These are phyloP conservation scores for Annulohypoxylon truncatum DNA, from an alignment of 2,329 filamentous ascomycete species.

Conservation along the genomic window DNA sequence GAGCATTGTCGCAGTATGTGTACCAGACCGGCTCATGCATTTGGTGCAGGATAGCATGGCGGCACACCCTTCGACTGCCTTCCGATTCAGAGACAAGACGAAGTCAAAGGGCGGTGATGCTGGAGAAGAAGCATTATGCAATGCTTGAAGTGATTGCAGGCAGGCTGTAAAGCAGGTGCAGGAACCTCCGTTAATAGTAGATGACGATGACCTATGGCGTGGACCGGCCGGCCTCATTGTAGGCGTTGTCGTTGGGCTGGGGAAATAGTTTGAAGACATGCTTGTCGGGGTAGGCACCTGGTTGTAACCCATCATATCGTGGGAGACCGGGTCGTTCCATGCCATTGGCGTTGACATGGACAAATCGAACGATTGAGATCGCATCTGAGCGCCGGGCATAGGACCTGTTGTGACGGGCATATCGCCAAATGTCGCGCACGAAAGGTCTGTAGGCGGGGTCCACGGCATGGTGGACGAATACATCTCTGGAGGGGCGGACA, in stretches of 20 bases:
- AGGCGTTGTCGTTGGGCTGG: slow-evolving; percentile 55
- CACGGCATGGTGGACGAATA: slow-evolving; percentile 55
- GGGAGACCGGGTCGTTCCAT: slow-evolving; percentile 47
- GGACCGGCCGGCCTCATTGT: slow-evolving; percentile 48
- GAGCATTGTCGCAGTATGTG: slow-evolving; percentile 61
- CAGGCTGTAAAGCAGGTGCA: slow-evolving; percentile 62
- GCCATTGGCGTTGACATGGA: slow-evolving; percentile 47
- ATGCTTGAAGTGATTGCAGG: slow-evolving; percentile 59
- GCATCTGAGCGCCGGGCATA: slow-evolving; percentile 46
- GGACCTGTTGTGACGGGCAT: slow-evolving; percentile 48
- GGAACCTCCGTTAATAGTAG: slow-evolving; percentile 45
- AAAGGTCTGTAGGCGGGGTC: slow-evolving; percentile 54
- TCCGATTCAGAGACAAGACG: slow-evolving; percentile 59
- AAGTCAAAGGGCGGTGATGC: slow-evolving; percentile 57
- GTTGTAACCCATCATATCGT: slow-evolving; percentile 52
- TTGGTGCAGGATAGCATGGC: slow-evolving; percentile 59
- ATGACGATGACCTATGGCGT: slow-evolving; percentile 48
- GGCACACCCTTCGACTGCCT: slow-evolving; percentile 61
- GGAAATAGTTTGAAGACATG: slow-evolving; percentile 54
- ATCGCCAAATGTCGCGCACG: slow-evolving; percentile 50
- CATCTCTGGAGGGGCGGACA: slow-evolving; percentile 49
- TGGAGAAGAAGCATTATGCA: slow-evolving; percentile 59
- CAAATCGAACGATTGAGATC: slow-evolving; percentile 55
- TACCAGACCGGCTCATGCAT: slow-evolving; percentile 59
- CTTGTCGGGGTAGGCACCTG: slow-evolving; percentile 53